Evolutionary conservation across 139 green algal species (phyloP), one percentile per base, ranked within the genome.

Genomic region (Protoeuglena noctilucae): DNA sequence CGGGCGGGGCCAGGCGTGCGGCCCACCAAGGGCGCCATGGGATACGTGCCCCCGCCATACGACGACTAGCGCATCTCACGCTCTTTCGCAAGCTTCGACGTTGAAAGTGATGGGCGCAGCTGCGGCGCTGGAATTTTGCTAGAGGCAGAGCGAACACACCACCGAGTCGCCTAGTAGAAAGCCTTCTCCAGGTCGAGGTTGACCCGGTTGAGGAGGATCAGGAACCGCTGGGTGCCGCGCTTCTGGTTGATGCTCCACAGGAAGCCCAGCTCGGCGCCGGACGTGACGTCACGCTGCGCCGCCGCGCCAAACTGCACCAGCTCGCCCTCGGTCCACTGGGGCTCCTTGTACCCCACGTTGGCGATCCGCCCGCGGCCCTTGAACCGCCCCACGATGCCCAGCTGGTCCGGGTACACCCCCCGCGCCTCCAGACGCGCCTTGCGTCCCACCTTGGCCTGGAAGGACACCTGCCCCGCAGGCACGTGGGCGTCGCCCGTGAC

Each of bases 401-500:
- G 70, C 55, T 94, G 77, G 6, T 83, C 72, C 0, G 86, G 83
- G 72, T 94, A 95, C 23, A 75, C 60, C 2, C 66, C 65, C 5
- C 48, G 41, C 24, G 47, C 41, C 30, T 63, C 23, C 30, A 72
- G 48, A 16, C 50, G 49, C 39, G 61, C 47, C 17, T 41, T 18
- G 17, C 46, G 63, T 1, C 67, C 68, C 17, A 93, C 67, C 28
- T 67, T 71, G 22, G 77, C 86, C 7, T 69, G 70, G 74, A 95
- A 96, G n/a, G 71, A 75, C 16, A 86, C 51, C 19, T 72, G 52
- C 39, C 85, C 83, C 0, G 82, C 79, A 1, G 84, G 88, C 54
- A 94, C 86, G 49, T 93, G 93, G 19, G 51, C 54, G 65, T 96
- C 88, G 1, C 88, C 88, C 6, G 86, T 95, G 5, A 96, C 43